phyloP scores from a whole-genome alignment of 2,329 filamentous ascomycete genomes.

The Xylaria sp. region DNA sequence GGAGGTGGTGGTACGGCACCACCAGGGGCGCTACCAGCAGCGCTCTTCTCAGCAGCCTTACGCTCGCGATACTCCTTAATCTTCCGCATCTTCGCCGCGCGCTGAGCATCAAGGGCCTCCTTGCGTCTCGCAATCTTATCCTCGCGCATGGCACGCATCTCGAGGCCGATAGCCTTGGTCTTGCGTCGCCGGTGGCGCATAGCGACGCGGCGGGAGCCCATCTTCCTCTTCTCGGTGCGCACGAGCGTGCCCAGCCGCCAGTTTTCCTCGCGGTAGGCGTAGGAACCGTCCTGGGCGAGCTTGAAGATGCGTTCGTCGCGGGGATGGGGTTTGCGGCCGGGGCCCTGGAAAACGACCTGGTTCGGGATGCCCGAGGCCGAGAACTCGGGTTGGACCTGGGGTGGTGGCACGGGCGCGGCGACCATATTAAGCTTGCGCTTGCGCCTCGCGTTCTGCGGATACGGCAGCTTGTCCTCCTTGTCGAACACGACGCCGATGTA shows the following conservation, averaged over 20 bases:
- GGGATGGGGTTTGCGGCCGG: conserved; percentile 46
- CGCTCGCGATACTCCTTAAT: conserved; percentile 43
- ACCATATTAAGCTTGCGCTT: conserved; percentile 81
- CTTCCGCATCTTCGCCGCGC: conserved; percentile 37
- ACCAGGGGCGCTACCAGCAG: not conserved
- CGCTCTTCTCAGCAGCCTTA: conserved; percentile 24
- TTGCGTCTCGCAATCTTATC: conserved; percentile 48
- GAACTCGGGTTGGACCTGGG: conserved; percentile 51
- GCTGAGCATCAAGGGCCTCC: conserved; percentile 46
- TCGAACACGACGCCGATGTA: conserved; percentile 95
- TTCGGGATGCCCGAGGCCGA: conserved; percentile 63
- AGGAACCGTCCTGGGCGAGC: conserved; percentile 58
- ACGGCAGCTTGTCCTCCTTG: conserved; percentile 81
- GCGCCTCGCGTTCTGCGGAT: conserved; percentile 76
- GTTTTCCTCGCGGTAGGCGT: conserved; percentile 70
- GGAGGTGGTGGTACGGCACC: conserved; percentile 14
- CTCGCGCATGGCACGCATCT: conserved; percentile 47
- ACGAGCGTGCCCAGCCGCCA: conserved; percentile 67
- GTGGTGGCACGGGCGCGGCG: conserved; percentile 57
- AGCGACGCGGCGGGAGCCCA: conserved; percentile 57
- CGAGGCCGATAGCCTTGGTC: conserved; percentile 44
- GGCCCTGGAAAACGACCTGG: conserved; percentile 54
- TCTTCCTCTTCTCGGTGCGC: conserved; percentile 59
- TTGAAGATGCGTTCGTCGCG: conserved; percentile 60
- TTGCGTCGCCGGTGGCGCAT: conserved; percentile 61